A percentile compares a stretch with the other conserved stretches of the same genome.
These are phyloP conservation scores for Yarrowia keelungensis DNA, from an alignment of 805 yeast species.

Conservation along the genomic window DNA sequence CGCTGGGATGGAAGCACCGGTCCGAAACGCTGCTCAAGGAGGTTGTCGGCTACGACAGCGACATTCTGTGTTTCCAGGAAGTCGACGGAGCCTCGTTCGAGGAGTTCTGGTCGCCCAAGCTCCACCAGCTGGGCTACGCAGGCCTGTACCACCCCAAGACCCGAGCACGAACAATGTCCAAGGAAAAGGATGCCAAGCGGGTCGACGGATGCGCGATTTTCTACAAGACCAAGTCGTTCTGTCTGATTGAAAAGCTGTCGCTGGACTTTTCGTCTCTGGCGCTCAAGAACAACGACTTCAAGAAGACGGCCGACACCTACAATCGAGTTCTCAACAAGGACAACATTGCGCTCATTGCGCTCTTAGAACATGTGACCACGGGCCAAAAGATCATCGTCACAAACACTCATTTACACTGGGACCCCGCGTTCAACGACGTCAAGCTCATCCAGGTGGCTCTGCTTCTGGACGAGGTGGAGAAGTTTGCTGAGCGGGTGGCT, in stretches of 20 bases:
- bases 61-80: constrained; percentile 91
- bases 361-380: constrained; percentile 73
- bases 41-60: constrained; percentile 67
- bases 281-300: constrained; percentile 68
- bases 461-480: constrained; percentile 83
- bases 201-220: constrained; percentile 99
- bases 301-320: constrained; percentile 91
- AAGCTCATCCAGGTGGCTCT: constrained; percentile 95
- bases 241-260: constrained; percentile 69
- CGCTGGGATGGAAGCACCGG: constrained; percentile 91
- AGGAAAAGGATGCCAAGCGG: constrained; percentile 74
- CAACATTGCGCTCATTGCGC: constrained; percentile 81
- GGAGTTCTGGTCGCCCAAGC: constrained; percentile 81
- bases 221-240: constrained; percentile 72
- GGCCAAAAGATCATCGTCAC: constrained; percentile 77
- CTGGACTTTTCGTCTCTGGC: constrained; percentile 75
- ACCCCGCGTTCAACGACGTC: constrained; percentile 94
- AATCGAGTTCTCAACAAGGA: constrained; percentile 97
- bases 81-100: constrained; percentile 87
- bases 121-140: constrained; percentile 76
- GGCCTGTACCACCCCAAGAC: constrained; percentile 87
- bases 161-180: constrained; percentile 83
- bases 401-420: constrained; percentile 98
- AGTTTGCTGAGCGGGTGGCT: constrained; percentile 59
- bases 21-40: constrained; percentile 77